A percentile compares a stretch with the other conserved stretches of the same genome.
Evolutionary conservation across 2,329 filamentous ascomycete species (phyloP).

Genomic region (Epichloe festucae): DNA sequence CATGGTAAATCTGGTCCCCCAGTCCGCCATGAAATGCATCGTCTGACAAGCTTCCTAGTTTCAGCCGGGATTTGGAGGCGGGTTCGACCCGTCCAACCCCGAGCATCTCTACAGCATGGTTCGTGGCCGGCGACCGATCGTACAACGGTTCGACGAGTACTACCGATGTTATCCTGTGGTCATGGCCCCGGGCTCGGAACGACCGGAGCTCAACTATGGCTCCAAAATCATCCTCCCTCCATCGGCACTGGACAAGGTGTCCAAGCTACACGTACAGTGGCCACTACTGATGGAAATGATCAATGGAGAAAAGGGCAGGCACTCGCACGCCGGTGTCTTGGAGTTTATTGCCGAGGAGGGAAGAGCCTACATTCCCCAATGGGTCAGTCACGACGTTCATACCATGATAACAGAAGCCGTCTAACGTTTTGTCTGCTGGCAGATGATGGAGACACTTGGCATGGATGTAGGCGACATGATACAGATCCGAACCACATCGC

Average conservation of each 20-base stretch:
- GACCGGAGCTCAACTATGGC: conserved; percentile 84
- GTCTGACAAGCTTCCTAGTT: conserved; percentile 1
- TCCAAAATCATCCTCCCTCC: conserved; percentile 98
- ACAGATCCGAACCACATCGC: conserved; percentile 87
- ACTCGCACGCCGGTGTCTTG: conserved; percentile 86
- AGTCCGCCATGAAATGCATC: background rate
- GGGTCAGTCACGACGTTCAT: conserved; percentile 42
- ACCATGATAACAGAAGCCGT: background rate
- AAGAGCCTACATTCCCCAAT: conserved; percentile 88
- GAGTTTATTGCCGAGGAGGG: conserved; percentile 98
- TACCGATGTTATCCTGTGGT: conserved; percentile 92
- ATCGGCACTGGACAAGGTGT: conserved; percentile 92
- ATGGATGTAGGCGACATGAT: conserved; percentile 90
- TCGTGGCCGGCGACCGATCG: conserved; percentile 33
- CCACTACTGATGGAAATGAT: conserved; percentile 93
- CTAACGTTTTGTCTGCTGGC: background rate
- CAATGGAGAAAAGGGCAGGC: conserved; percentile 67
- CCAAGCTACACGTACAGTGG: conserved; percentile 89
- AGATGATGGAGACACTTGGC: conserved; percentile 88
- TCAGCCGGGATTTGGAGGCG: conserved; percentile 24
- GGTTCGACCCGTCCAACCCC: conserved; percentile 34
- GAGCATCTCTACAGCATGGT: conserved; percentile 37
- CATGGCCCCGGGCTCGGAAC: conserved; percentile 85
- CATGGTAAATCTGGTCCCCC: background rate
- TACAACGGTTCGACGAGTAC: conserved; percentile 91